A percentile compares a stretch with the other conserved stretches of the same genome.
Conservation (phyloP, 2,329 filamentous ascomycete species). For the Proliferodiscus dingleyae region DNA sequence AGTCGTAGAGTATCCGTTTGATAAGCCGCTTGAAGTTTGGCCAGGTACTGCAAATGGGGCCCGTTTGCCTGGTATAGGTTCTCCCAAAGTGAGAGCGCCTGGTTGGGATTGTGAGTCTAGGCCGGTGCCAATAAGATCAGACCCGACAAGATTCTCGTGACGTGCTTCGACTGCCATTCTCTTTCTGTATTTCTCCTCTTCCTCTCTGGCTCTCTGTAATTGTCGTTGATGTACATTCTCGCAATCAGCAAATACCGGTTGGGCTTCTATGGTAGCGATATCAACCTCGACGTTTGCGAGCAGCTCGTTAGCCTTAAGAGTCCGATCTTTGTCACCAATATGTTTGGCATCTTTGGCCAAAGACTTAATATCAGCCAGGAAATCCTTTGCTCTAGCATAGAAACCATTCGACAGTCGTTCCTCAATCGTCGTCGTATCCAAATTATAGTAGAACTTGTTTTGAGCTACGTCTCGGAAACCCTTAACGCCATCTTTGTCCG, state of each 20-base stretch:
- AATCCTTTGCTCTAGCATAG: slow-evolving; percentile 87
- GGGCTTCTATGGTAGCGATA: slow-evolving; percentile 68
- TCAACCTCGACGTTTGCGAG: slow-evolving; percentile 92
- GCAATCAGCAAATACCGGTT: slow-evolving; percentile 68
- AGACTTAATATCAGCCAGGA: slow-evolving; percentile 78
- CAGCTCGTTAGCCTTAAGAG: slow-evolving; percentile 86
- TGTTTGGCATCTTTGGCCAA: slow-evolving; percentile 80
- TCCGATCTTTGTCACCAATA: slow-evolving; percentile 75
- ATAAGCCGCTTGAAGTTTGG: slow-evolving; percentile 50
- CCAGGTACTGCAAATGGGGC: slow-evolving; percentile 27
- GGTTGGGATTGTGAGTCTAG: slow-evolving; percentile 38
- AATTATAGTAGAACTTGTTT: slow-evolving; percentile 88
- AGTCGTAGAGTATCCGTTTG: slow-evolving; percentile 52
- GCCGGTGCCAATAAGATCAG: slow-evolving; percentile 39
- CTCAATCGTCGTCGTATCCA: slow-evolving; percentile 90
- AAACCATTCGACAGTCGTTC: slow-evolving; percentile 95
- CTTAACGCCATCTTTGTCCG: slow-evolving; percentile 71
- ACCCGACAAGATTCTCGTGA: slow-evolving; percentile 36
- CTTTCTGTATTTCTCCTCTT: slow-evolving; percentile 58
- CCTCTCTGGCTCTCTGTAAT: slow-evolving; percentile 55
- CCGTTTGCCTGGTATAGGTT: slow-evolving; percentile 51
- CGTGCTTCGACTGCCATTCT: slow-evolving; percentile 13
- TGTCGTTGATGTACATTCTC: slow-evolving; percentile 76
- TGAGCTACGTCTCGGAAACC: slow-evolving; percentile 72
- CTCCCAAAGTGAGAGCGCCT: slow-evolving; percentile 58